Evolutionary conservation across 2,329 filamentous ascomycete species (phyloP), one percentile per base, ranked within the genome.

Genomic region (Taxawa tesnikishii): DNA sequence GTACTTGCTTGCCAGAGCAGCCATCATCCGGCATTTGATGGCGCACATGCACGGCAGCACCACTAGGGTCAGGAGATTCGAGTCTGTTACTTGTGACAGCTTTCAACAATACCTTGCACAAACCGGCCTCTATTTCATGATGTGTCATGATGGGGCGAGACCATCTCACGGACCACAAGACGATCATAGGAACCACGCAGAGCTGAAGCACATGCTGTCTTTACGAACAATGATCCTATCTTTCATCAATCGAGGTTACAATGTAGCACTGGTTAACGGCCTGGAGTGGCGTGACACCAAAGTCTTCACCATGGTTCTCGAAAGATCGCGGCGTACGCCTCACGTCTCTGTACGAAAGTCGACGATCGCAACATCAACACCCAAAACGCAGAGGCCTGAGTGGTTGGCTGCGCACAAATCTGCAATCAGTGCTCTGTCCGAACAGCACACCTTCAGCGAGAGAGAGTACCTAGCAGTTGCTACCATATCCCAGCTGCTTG

Each of bases 121-220:
- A 1, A 63, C 66, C 15, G 66, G 71, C 0, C 58, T 75, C 3
- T 75, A 80, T 46, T 82, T 84, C 42, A 55, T 83, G 32, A 68
- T 85, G 59, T 72, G 69, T 32, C 75, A 81, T 41, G 75, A 83
- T 48, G 78, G 75, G 28, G 60, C 62, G 26, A n/a, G n/a, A n/a
- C n/a, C n/a, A n/a, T n/a, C n/a, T n/a, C n/a, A n/a, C n/a, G 33
- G 29, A 19, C 15, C 23, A 18, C 3, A 9, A 11, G 9, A 9
- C 17, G 14, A 27, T 13, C 10, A 18, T 16, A 13, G 29, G 40
- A 26, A 18, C 33, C 8, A 28, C 27, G 10, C 34, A 34, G 12
- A 42, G 23, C 24, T 24, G 15, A 21, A 36, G 13, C 38, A 9
- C 37, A 46, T 32, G 27, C 33, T 45, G 3, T 36, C 36, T 3